Evolutionary conservation across 768 basidiomycete genomes (phyloP).

Genomic region (Xanthoconium stramineum): DNA sequence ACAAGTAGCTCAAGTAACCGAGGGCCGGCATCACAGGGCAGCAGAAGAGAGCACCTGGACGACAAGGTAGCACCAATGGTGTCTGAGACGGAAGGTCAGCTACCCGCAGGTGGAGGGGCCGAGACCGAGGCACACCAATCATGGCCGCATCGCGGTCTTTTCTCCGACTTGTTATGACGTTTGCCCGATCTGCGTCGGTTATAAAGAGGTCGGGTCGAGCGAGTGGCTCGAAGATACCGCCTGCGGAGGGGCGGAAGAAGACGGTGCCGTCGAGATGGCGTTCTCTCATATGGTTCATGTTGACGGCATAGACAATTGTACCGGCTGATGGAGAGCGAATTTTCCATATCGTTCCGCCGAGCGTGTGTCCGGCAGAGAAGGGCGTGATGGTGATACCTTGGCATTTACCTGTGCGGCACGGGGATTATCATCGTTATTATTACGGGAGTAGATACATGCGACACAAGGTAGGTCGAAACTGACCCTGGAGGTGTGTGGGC

Average conservation of each 20-base stretch:
- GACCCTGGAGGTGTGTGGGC: slow-evolving; percentile 92
- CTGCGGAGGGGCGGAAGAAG: slow-evolving; percentile 69
- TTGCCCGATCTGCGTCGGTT: slow-evolving; percentile 84
- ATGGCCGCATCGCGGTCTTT: slow-evolving; percentile 89
- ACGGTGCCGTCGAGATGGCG: slow-evolving; percentile 94
- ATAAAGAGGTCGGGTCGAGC: slow-evolving; percentile 91
- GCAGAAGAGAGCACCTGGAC: slow-evolving; percentile 74
- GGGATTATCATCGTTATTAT: slow-evolving; percentile 1
- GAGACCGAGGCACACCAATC: slow-evolving; percentile 53
- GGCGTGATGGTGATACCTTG: slow-evolving; percentile 93
- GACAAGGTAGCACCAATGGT: slow-evolving; percentile 84
- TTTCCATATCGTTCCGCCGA: slow-evolving; percentile 98
- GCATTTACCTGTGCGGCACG: slow-evolving; percentile 62
- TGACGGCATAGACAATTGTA: slow-evolving; percentile 91
- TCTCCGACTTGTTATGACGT: slow-evolving; percentile 79
- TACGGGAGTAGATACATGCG: slow-evolving; percentile 1
- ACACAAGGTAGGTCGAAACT: slow-evolving; percentile 18
- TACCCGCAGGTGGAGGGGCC: not conserved
- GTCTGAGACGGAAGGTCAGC: slow-evolving; percentile 44
- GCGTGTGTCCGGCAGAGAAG: slow-evolving; percentile 90
- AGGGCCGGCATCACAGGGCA: slow-evolving; percentile 92
- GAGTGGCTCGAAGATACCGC: slow-evolving; percentile 80
- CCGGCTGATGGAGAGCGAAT: slow-evolving; percentile 97
- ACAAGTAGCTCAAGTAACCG: slow-evolving; percentile 96
- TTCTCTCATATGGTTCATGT: slow-evolving; percentile 95